phyloP scores from a whole-genome alignment of 2,329 filamentous ascomycete species.

The Exophiala bonariae region DNA sequence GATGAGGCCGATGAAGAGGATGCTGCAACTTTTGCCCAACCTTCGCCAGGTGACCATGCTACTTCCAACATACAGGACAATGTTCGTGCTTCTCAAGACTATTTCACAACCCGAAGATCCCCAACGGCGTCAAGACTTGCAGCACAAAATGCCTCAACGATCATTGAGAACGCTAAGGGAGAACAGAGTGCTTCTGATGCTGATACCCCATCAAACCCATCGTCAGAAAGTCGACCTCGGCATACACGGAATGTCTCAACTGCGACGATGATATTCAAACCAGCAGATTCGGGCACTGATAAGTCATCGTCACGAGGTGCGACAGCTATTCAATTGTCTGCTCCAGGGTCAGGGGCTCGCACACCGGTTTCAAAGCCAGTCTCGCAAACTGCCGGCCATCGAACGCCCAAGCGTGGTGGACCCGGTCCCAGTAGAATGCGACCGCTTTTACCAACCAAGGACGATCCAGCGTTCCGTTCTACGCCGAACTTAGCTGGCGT shows the following conservation, averaged over 20 bases:
- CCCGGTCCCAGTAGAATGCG: conserved; percentile 49
- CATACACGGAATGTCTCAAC: conserved; percentile 77
- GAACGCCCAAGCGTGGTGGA: conserved; percentile 44
- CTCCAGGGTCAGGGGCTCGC: conserved; percentile 28
- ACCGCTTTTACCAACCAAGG: conserved; percentile 55
- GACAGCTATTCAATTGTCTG: conserved; percentile 6
- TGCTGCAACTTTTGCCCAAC: conserved; percentile 18
- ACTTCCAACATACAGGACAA: background rate
- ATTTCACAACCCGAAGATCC: conserved; percentile 8
- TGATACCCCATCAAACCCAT: conserved; percentile 7
- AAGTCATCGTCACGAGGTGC: conserved; percentile 12
- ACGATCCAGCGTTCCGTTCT: conserved; percentile 50
- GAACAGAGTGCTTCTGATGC: background rate
- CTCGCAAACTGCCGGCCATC: conserved; percentile 32
- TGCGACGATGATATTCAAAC: conserved; percentile 82
- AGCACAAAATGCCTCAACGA: background rate
- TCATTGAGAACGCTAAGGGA: background rate
- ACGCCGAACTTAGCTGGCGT: conserved; percentile 58
- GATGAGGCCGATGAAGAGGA: conserved; percentile 64
- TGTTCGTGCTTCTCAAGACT: conserved; percentile 3
- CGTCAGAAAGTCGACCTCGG: conserved; percentile 30
- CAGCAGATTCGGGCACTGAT: conserved; percentile 38
- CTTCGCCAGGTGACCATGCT: conserved; percentile 1
- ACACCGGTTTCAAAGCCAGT: conserved; percentile 26
- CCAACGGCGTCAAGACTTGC: background rate